Evolutionary conservation across 192 early-diverging fungal species (phyloP).

Genomic region (Mortierella antarctica): DNA sequence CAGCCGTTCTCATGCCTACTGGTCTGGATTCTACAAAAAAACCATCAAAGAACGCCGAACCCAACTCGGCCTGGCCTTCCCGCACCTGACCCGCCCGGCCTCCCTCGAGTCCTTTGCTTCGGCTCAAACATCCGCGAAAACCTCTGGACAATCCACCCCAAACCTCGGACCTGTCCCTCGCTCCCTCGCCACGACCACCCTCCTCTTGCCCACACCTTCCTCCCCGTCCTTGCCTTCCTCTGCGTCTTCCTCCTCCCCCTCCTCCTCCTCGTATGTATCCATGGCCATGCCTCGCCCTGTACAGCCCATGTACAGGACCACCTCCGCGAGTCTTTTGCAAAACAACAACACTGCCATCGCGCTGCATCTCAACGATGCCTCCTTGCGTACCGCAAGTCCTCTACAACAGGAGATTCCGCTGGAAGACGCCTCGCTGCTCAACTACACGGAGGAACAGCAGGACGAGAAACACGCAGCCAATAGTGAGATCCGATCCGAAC

Average conservation of each 20-base stretch:
- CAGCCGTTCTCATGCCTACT: constrained; percentile 51
- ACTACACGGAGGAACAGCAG: constrained; percentile 17
- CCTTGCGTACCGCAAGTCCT: neutral
- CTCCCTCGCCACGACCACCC: constrained; percentile 13
- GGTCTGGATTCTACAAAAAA: constrained; percentile 86
- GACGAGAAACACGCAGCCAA: too few species aligned
- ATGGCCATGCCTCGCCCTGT: neutral
- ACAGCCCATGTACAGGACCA: neutral
- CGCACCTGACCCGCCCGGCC: constrained; percentile 49
- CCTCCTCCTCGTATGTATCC: neutral
- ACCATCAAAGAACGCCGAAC: constrained; percentile 75
- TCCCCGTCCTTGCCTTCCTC: neutral
- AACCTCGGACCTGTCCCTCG: constrained; percentile 10
- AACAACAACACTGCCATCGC: constrained; percentile 1
- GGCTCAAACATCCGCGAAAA: constrained; percentile 47
- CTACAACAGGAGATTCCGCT: neutral
- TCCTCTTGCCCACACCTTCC: constrained; percentile 1
- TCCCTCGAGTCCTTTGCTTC: constrained; percentile 46
- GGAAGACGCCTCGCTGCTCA: constrained; percentile 1
- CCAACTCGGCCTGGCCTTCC: constrained; percentile 71
- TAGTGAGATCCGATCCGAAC: neutral
- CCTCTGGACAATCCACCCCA: constrained; percentile 34
- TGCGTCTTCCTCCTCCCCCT: neutral
- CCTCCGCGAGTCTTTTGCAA: neutral
- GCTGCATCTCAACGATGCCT: neutral